Evolutionary conservation across 1,139 yeast genomes (phyloP).

Genomic region (Pichiaceae sp.): DNA sequence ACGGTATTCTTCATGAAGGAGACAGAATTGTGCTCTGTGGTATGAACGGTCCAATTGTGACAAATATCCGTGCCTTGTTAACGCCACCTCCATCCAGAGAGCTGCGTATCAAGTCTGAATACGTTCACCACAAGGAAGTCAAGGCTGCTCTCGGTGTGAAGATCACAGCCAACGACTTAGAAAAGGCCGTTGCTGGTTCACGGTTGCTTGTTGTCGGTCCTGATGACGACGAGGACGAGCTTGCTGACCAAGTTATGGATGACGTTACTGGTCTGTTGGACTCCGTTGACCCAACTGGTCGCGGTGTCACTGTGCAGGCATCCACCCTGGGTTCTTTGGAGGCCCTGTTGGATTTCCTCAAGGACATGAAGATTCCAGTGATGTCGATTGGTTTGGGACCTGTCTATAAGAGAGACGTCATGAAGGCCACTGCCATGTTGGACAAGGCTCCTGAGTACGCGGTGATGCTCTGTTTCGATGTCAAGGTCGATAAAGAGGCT

Average conservation of each 20-base stretch:
- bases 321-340: constrained; percentile 97
- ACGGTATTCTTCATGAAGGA: constrained; percentile 91
- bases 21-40: constrained; percentile 96
- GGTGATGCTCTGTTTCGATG: constrained; percentile 97
- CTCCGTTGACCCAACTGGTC: constrained; percentile 89
- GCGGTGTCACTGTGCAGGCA: constrained; percentile 97
- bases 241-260: constrained; percentile 98
- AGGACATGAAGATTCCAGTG: constrained; percentile 98
- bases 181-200: constrained; percentile 98
- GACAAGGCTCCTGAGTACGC: constrained; percentile 95
- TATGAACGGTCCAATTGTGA: constrained; percentile 97
- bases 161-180: constrained; percentile 95
- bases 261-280: constrained; percentile 92
- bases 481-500: constrained; percentile 93
- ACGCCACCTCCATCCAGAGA: constrained; percentile 98
- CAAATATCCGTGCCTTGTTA: constrained; percentile 87
- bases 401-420: constrained; percentile 93
- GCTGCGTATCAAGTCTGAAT: constrained; percentile 88
- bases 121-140: constrained; percentile 92
- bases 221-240: constrained; percentile 94
- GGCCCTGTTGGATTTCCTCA: constrained; percentile 92
- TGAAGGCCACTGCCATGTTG: constrained; percentile 95
- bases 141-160: constrained; percentile 99
- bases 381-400: constrained; percentile 98
- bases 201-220: constrained; percentile 91